Conservation (phyloP, 192 early-diverging fungal species). For the Rhizoclosmatium globosum region DNA sequence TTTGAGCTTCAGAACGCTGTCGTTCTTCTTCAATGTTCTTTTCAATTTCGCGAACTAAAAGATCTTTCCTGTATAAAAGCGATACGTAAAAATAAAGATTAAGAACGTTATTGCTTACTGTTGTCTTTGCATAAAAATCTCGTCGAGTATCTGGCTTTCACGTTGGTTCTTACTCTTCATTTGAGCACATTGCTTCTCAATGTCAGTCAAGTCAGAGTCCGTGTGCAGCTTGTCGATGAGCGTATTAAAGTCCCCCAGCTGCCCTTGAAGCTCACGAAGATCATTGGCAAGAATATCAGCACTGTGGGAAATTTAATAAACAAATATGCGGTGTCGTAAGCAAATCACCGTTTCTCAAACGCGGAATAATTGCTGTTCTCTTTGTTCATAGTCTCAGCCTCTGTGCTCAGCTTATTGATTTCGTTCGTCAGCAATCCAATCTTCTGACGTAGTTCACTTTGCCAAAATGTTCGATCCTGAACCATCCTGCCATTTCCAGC, state of each 20-base stretch:
- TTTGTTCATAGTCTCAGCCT: conserved; percentile 52
- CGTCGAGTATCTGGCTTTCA: conserved; percentile 53
- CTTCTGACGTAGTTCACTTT: conserved; percentile 61
- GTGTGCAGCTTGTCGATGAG: conserved; percentile 67
- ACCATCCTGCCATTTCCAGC: conserved; percentile 51
- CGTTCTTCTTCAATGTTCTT: conserved; percentile 58
- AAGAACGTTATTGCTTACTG: conserved; percentile 40
- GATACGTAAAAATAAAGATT: neutral
- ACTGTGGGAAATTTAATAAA: conserved; percentile 34
- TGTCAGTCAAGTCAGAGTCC: conserved; percentile 65
- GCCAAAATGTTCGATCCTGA: conserved; percentile 64
- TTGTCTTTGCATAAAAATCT: conserved; percentile 59
- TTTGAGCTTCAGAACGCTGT: conserved; percentile 51
- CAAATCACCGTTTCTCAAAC: conserved; percentile 62
- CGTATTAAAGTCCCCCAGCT: conserved; percentile 64
- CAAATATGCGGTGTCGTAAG: neutral
- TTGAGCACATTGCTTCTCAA: conserved; percentile 58
- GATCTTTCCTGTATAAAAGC: conserved; percentile 47
- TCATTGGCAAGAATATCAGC: conserved; percentile 58
- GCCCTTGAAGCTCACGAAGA: conserved; percentile 63
- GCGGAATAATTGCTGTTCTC: conserved; percentile 58
- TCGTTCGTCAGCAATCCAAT: conserved; percentile 54
- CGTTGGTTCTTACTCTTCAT: conserved; percentile 58
- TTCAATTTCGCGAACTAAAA: conserved; percentile 56
- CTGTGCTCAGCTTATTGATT: conserved; percentile 53